Conservation (phyloP, 352 stramenopile genomes). For the Globisporangium spiculum region DNA sequence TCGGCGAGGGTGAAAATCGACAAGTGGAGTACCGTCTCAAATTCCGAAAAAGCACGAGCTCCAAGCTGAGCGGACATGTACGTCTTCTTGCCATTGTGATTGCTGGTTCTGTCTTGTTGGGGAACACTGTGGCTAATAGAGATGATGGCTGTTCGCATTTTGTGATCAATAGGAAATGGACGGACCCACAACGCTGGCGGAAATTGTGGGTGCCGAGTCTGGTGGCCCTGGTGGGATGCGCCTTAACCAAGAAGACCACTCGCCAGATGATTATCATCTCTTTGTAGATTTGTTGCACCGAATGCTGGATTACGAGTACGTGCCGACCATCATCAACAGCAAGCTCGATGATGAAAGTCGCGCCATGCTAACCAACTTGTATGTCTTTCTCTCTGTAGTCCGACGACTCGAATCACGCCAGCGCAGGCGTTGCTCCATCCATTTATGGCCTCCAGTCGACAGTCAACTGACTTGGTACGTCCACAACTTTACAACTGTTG, state of each 20-base stretch:
- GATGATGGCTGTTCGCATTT: not conserved
- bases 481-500: not conserved
- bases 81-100: not conserved
- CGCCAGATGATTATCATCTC: conserved; percentile 82
- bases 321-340: conserved; percentile 2
- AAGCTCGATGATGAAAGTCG: not conserved
- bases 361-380: not conserved
- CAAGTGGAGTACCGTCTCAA: conserved; percentile 68
- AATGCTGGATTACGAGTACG: conserved; percentile 95
- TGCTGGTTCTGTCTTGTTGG: not conserved
- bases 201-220: conserved; percentile 54
- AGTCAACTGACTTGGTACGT: conserved; percentile 38
- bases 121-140: conserved; percentile 3
- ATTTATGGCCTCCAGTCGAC: conserved; percentile 75
- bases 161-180: conserved; percentile 26
- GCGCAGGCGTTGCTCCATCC: conserved; percentile 92
- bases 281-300: conserved; percentile 93
- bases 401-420: conserved; percentile 88
- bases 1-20: conserved; percentile 52
- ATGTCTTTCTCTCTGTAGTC: conserved; percentile 31
- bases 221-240: conserved; percentile 38
- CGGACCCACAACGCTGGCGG: conserved; percentile 39
- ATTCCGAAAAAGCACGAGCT: conserved; percentile 44
- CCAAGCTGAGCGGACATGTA: conserved; percentile 35
- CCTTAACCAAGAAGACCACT: conserved; percentile 66